Conservation (phyloP, 2,329 filamentous ascomycete genomes). For the Aspergillus chevalieri region DNA sequence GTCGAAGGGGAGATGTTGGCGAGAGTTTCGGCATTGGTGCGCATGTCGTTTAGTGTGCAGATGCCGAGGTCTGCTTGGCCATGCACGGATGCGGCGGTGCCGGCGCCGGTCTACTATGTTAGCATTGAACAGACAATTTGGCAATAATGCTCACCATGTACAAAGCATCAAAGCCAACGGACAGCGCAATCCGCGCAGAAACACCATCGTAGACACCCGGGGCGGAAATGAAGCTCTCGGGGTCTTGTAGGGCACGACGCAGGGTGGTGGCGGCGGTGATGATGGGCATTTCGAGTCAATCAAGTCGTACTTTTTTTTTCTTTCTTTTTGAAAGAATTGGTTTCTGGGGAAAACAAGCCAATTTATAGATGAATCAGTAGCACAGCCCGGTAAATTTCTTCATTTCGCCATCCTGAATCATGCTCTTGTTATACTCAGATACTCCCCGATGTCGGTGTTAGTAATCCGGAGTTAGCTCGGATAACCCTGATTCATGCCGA, state of each 20-base stretch:
- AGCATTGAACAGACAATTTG: neutral
- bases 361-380: no score
- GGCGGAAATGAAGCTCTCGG: slow-evolving; percentile 36
- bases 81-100: slow-evolving; percentile 44
- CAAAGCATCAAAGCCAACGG: slow-evolving; percentile 44
- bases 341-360: no score
- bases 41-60: slow-evolving; percentile 49
- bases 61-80: slow-evolving; percentile 48
- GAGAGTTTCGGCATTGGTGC: slow-evolving; percentile 49
- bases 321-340: no score
- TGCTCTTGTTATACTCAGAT: no score
- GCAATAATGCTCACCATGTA: slow-evolving; percentile 41
- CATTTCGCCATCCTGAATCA: no score
- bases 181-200: slow-evolving; percentile 44
- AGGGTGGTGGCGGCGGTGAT: slow-evolving; percentile 25
- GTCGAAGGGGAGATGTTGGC: slow-evolving; percentile 44
- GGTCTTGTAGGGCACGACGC: slow-evolving; percentile 28
- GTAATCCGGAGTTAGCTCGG: neutral
- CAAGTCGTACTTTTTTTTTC: no score
- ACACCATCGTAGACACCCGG: slow-evolving; percentile 50
- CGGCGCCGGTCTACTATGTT: slow-evolving; percentile 43
- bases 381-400: no score
- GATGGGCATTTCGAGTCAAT: slow-evolving; percentile 13
- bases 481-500: no score
- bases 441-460: slow-evolving; percentile 5